A percentile compares a stretch with the other conserved stretches of the same genome.
phyloP scores from a whole-genome alignment of 306 rosid genomes.

The Cicer bijugum region DNA sequence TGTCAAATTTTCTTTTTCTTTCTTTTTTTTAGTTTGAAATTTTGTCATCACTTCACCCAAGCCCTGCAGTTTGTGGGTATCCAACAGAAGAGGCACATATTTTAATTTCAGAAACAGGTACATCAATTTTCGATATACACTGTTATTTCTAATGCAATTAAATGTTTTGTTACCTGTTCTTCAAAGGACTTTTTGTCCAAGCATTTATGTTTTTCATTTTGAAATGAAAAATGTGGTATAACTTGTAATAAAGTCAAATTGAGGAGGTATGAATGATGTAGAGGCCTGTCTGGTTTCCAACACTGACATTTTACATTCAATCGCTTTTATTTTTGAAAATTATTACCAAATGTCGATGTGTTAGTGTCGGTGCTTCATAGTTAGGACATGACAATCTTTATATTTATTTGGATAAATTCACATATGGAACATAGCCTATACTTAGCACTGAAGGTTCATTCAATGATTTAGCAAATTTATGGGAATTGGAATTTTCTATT shows the following conservation, averaged over 20 bases:
- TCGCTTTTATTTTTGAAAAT: no score
- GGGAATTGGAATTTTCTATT: slow-evolving; percentile 15
- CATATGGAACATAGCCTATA: no score
- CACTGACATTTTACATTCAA: no score
- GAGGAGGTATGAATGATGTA: no score
- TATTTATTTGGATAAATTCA: no score
- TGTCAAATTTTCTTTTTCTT: slow-evolving; percentile 21
- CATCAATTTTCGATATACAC: background rate
- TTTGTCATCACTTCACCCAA: slow-evolving; percentile 91
- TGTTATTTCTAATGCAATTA: slow-evolving; percentile 10
- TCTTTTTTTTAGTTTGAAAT: slow-evolving; percentile 64
- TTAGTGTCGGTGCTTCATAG: no score
- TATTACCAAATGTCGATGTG: no score
- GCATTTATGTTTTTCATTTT: slow-evolving; percentile 4
- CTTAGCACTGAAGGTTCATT: no score
- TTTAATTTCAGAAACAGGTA: slow-evolving; percentile 87
- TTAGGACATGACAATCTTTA: no score
- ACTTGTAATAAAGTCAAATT: background rate
- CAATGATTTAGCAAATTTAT: background rate
- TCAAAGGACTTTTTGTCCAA: background rate
- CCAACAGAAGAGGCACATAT: slow-evolving; percentile 88
- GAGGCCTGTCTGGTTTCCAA: no score
- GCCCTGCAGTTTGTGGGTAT: slow-evolving; percentile 97
- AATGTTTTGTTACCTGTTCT: slow-evolving; percentile 25
- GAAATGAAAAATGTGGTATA: slow-evolving; percentile 10